Evolutionary conservation across 106 monocot genomes (phyloP).

Genomic region (Dioscorea alata): DNA sequence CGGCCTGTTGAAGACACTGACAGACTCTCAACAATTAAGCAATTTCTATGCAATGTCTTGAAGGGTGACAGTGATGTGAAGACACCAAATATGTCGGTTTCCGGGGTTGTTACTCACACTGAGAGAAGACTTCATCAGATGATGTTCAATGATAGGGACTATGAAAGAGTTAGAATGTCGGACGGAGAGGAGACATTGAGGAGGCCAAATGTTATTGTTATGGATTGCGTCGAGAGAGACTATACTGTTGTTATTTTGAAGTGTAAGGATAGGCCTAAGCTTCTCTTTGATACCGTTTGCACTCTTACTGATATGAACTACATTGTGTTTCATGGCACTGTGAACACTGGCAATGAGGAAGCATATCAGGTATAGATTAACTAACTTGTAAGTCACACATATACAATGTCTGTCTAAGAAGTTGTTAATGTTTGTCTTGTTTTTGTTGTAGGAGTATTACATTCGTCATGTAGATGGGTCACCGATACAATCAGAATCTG

Average conservation of each 20-base stretch:
- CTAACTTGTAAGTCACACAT: not conserved
- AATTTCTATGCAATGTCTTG: conserved; percentile 40
- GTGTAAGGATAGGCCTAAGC: conserved; percentile 20
- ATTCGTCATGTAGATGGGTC: conserved; percentile 35
- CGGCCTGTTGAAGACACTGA: conserved; percentile 19
- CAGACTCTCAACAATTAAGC: conserved; percentile 24
- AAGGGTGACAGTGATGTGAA: conserved; percentile 10
- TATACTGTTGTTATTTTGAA: conserved; percentile 10
- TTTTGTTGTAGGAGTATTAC: conserved; percentile 35
- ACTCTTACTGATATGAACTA: conserved; percentile 19
- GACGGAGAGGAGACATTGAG: not conserved
- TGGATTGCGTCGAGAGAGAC: conserved; percentile 10
- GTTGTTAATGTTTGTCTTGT: not conserved
- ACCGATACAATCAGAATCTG: conserved; percentile 31
- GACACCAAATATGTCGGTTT: conserved; percentile 17
- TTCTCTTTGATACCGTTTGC: conserved; percentile 19
- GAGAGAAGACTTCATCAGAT: conserved; percentile 50
- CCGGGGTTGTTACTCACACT: conserved; percentile 11
- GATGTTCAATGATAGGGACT: conserved; percentile 42
- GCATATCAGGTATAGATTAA: conserved; percentile 10
- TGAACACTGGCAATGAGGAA: not conserved
- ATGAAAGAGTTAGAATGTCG: conserved; percentile 3
- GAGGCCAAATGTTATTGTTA: conserved; percentile 17
- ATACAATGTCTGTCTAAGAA: not conserved
- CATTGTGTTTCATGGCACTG: conserved; percentile 19